Evolutionary conservation across 2,329 filamentous ascomycete species (phyloP).

Genomic region (Trichoderma guizhouense): DNA sequence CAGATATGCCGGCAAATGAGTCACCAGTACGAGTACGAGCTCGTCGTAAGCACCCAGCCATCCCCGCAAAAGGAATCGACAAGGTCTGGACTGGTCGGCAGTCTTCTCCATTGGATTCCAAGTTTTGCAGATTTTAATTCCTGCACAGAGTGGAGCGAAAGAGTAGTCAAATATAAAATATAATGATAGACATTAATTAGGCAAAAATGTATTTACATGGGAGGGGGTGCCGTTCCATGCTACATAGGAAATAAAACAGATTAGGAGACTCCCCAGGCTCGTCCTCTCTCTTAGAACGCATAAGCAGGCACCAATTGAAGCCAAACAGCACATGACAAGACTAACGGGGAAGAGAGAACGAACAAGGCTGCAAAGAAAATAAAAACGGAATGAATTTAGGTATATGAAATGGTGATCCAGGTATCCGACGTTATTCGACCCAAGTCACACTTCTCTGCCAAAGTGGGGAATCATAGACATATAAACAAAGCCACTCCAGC

Average conservation of each 20-base stretch:
- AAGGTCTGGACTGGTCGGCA: neutral
- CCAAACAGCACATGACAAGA: constrained; percentile 3
- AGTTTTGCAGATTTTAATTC: neutral
- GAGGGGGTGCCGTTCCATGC: neutral
- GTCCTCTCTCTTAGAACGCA: neutral
- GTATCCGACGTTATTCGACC: constrained; percentile 29
- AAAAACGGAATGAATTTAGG: constrained; percentile 33
- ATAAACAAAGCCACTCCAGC: constrained; percentile 33
- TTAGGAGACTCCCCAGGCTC: neutral
- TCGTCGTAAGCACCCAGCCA: constrained; percentile 20
- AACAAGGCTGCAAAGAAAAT: neutral
- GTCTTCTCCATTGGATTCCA: neutral
- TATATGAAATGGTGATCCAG: constrained; percentile 34
- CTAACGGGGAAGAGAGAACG: neutral
- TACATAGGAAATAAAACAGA: neutral
- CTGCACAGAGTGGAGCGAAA: neutral
- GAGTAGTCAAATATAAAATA: neutral
- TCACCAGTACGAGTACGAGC: neutral
- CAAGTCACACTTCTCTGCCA: constrained; percentile 29
- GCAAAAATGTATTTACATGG: constrained; percentile 9
- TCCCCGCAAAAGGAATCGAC: neutral
- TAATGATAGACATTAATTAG: constrained; percentile 7
- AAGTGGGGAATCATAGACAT: constrained; percentile 41
- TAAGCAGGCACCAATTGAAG: neutral
- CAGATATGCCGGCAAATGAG: constrained; percentile 3